These are phyloP conservation scores for Fraxinus anomala DNA, from an alignment of 257 asterid species.

Conservation along the genomic window DNA sequence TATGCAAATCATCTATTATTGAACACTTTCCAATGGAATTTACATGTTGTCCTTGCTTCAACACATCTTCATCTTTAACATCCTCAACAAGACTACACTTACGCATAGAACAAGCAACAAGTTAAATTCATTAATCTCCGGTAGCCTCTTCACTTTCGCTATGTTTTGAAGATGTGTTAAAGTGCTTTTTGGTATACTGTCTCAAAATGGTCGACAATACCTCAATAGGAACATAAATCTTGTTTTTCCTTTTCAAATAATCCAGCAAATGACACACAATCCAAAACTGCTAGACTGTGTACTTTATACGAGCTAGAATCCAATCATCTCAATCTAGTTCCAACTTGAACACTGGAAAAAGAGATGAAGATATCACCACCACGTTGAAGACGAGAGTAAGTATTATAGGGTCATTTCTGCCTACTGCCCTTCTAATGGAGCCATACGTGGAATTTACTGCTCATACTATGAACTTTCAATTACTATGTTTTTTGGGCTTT, in stretches of 20 bases:
- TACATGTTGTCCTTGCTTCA: too few species aligned
- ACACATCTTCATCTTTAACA: constrained; percentile 42
- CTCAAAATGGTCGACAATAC: constrained; percentile 63
- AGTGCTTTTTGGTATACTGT: constrained; percentile 68
- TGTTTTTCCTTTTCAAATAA: constrained; percentile 70
- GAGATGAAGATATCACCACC: too few species aligned
- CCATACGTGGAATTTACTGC: neutral
- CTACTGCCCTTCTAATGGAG: neutral
- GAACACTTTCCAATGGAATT: too few species aligned
- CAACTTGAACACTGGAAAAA: too few species aligned
- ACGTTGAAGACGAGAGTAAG: too few species aligned
- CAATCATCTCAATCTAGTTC: constrained; percentile 52
- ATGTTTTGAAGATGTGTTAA: constrained; percentile 82
- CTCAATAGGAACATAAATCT: constrained; percentile 63
- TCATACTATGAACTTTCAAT: too few species aligned
- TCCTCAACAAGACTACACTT: constrained; percentile 87
- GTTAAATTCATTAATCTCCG: constrained; percentile 78
- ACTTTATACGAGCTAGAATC: constrained; percentile 78
- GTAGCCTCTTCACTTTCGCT: constrained; percentile 85
- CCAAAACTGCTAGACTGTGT: constrained; percentile 82
- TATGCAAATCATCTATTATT: too few species aligned
- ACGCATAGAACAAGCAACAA: constrained; percentile 76
- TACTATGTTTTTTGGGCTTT: too few species aligned
- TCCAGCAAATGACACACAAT: constrained; percentile 81
- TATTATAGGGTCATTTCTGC: neutral